Base-by-base conservation (phyloP, 495 filamentous ascomycete species). In the Neurospora sp. region DNA sequence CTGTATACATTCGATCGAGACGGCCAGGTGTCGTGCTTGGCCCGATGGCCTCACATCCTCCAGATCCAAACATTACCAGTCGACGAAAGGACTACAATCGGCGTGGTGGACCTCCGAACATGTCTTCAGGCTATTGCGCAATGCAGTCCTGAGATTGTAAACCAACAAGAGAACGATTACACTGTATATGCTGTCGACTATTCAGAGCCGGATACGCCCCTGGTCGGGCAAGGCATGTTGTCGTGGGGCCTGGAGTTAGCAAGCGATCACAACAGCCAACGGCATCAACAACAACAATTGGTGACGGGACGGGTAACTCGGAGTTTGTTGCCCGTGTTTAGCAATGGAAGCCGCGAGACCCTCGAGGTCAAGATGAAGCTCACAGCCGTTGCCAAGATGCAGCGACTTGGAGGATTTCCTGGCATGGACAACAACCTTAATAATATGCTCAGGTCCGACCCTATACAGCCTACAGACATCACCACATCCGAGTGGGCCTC, bases 141-240 rank as follows among this genome's bases (percentile, higher is more conserved):
- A 71, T 85, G 82, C 80, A 97, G 94, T 79, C 96, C 96, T 46
- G 96, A 99, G 83, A 84, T 99, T 35, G 87, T 97, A 71, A 91
- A 92, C 49, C 90, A 91, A 74, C 85, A 92, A 42, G 93, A 94
- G 71, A 92, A 90, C 75, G 96, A 99, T 83, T 98, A 96, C 79
- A 97, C 93, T 14, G 90, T 99, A 72, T 99, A 99, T 82, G 95
- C 96, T 27, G 94, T 93, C 83, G 96, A 99, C 78, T 98, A 94
- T 82, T 98, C 96, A 8, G 96, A 99, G 82, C 91, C 92, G 73
- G 94, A 97, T 75, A 92, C 90, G 7, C 96, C 96, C 69, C 88
- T 98, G 73, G 95, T 98, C 12, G 96, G 96, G 20, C 96, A 98
- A 81, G 96, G 96, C 72, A 93, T 98, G 92, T 87, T 99, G 31